Conservation (phyloP, 2,329 filamentous ascomycete genomes). For the Blumeria graminis region DNA sequence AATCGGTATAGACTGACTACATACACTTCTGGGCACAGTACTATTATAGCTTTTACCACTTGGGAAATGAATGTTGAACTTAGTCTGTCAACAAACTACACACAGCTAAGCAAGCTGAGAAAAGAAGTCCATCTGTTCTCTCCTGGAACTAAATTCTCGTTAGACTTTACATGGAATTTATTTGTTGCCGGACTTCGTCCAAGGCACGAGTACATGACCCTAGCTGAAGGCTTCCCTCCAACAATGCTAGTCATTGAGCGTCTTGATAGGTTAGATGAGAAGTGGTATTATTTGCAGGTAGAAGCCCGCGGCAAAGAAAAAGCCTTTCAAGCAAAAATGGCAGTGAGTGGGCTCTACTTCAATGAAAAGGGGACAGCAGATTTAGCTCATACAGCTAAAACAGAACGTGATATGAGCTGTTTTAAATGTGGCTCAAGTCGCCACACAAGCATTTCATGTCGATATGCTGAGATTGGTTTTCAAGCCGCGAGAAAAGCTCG, state of each 20-base stretch:
- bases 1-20: background rate
- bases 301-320: background rate
- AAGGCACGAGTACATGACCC: background rate
- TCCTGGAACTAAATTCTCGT: background rate
- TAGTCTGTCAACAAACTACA: background rate
- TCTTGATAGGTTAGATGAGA: background rate
- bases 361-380: background rate
- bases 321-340: background rate
- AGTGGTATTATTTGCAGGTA: background rate
- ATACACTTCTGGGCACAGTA: background rate
- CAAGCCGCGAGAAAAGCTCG: background rate
- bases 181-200: background rate
- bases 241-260: conserved; percentile 31
- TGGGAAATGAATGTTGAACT: background rate
- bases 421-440: background rate
- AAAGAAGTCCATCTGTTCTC: conserved; percentile 1
- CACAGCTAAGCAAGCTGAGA: background rate
- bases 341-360: background rate
- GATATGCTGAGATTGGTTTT: background rate
- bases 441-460: background rate
- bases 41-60: background rate
- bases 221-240: conserved; percentile 52
- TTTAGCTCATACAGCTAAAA: background rate
- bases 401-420: background rate
- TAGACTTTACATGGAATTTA: background rate